These are phyloP conservation scores for Rutstroemia sp. DNA, from an alignment of 2,329 filamentous ascomycete genomes.

Conservation along the genomic window DNA sequence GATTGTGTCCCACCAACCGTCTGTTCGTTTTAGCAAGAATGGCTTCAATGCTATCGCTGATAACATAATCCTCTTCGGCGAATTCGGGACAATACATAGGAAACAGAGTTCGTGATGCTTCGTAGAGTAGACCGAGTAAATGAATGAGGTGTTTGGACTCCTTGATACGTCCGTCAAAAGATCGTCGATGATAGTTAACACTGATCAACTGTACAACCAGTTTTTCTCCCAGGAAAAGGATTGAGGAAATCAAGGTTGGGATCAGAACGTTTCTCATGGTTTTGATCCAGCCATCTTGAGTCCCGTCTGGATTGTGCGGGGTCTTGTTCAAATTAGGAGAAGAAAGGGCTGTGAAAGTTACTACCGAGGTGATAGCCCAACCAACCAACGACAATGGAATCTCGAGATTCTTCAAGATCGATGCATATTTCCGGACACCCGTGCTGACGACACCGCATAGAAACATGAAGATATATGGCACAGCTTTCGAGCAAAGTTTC, in stretches of 20 bases:
- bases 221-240: slow-evolving; percentile 71
- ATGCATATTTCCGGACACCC: slow-evolving; percentile 63
- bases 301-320: background rate
- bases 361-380: slow-evolving; percentile 56
- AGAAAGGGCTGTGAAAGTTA: slow-evolving; percentile 54
- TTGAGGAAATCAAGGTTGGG: slow-evolving; percentile 58
- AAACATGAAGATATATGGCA: slow-evolving; percentile 60
- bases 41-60: slow-evolving; percentile 75
- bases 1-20: slow-evolving; percentile 32
- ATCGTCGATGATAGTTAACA: slow-evolving; percentile 78
- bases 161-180: slow-evolving; percentile 76
- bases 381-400: slow-evolving; percentile 62
- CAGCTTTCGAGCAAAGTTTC: slow-evolving; percentile 54
- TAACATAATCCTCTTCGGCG: slow-evolving; percentile 82
- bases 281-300: slow-evolving; percentile 40
- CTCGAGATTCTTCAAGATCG: slow-evolving; percentile 55
- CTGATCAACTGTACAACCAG: slow-evolving; percentile 75
- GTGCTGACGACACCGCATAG: slow-evolving; percentile 62
- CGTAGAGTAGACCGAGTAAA: slow-evolving; percentile 78
- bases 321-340: slow-evolving; percentile 17
- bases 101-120: slow-evolving; percentile 81
- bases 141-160: slow-evolving; percentile 82
- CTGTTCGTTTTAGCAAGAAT: slow-evolving; percentile 52
- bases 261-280: slow-evolving; percentile 58
- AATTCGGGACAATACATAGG: slow-evolving; percentile 92